Percentiles rank a stretch among this genome's conserved stretches.
Conservation (phyloP, 2,329 filamentous ascomycete species). For the Fusarium veterinarium region DNA sequence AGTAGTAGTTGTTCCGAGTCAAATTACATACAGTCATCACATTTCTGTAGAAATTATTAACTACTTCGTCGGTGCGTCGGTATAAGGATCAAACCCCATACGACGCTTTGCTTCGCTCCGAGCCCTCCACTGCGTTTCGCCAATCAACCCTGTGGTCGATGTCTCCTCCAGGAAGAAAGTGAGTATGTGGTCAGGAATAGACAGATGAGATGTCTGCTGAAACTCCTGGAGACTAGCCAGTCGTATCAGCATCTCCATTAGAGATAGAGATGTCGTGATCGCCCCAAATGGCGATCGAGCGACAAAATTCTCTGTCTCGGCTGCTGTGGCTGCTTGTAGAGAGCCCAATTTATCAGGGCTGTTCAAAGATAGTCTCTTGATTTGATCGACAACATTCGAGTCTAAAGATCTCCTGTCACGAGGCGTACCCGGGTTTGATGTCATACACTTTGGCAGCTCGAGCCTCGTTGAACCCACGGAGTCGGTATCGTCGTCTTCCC, state of each 20-base stretch:
- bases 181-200: slow-evolving; percentile 88
- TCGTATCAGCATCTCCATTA: slow-evolving; percentile 89
- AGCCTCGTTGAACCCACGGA: slow-evolving; percentile 53
- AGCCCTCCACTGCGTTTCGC: slow-evolving; percentile 58
- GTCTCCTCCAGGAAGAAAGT: slow-evolving; percentile 83
- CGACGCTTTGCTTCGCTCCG: slow-evolving; percentile 59
- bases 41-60: background rate
- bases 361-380: slow-evolving; percentile 54
- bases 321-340: slow-evolving; percentile 10
- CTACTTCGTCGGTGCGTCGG: slow-evolving; percentile 54
- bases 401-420: slow-evolving; percentile 49
- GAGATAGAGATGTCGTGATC: slow-evolving; percentile 71
- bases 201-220: slow-evolving; percentile 88
- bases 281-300: slow-evolving; percentile 61
- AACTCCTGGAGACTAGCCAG: slow-evolving; percentile 91
- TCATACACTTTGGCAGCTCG: slow-evolving; percentile 45
- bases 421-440: slow-evolving; percentile 16
- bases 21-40: background rate
- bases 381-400: slow-evolving; percentile 54
- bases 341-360: slow-evolving; percentile 17
- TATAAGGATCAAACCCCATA: slow-evolving; percentile 69
- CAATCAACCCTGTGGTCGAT: slow-evolving; percentile 62
- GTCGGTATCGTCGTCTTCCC: slow-evolving; percentile 59
- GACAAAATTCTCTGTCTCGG: slow-evolving; percentile 46
- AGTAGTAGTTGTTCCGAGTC: background rate